Conservation (phyloP, 345 rosid species). For the Eucalyptus viminalis region DNA sequence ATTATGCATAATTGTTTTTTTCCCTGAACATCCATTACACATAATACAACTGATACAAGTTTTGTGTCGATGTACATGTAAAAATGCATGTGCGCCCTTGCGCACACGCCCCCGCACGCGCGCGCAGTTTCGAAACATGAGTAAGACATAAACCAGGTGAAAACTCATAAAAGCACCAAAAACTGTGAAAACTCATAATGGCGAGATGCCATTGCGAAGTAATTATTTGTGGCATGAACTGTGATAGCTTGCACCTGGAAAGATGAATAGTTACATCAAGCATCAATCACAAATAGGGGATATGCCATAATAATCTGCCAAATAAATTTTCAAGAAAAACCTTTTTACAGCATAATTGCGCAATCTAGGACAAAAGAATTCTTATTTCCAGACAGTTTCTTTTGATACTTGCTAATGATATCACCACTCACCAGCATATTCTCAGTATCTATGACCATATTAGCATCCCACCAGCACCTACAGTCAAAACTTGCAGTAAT, state of each 20-base stretch:
- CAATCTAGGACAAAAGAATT: neutral
- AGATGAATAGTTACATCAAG: neutral
- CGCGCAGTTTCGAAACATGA: slow-evolving; percentile 16
- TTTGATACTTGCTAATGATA: neutral
- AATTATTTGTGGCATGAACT: slow-evolving; percentile 87
- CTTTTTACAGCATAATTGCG: neutral
- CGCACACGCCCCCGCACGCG: rapidly evolving
- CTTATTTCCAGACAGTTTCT: neutral
- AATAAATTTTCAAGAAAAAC: neutral
- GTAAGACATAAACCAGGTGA: slow-evolving; percentile 76
- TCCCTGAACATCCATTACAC: neutral
- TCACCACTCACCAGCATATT: neutral
- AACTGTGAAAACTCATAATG: slow-evolving; percentile 1
- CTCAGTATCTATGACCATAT: neutral
- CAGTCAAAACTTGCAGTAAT: neutral
- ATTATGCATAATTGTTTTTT: neutral
- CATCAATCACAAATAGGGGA: neutral
- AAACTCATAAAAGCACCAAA: slow-evolving; percentile 95
- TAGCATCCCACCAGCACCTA: neutral
- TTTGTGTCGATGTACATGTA: neutral
- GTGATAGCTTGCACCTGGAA: slow-evolving; percentile 93
- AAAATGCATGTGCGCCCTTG: rapidly evolving
- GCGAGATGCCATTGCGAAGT: slow-evolving; percentile 86
- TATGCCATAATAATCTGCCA: neutral
- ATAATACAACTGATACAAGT: neutral